Evolutionary conservation across 1,139 yeast genomes (phyloP).

Genomic region (Protomyces gravidus): DNA sequence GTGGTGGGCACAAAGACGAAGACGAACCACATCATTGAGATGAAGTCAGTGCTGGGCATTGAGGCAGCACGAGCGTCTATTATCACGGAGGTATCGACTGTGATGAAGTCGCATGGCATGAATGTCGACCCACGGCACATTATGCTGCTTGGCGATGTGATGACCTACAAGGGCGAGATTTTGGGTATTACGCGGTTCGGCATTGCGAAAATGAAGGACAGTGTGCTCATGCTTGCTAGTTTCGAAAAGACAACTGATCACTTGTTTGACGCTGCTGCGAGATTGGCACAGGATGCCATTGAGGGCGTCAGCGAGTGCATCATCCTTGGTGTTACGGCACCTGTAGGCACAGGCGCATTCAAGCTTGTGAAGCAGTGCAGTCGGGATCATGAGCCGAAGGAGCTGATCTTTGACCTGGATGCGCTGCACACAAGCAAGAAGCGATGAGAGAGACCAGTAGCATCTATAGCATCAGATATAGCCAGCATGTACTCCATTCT

Average conservation of each 20-base stretch:
- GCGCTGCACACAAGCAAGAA: neutral
- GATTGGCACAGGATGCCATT: slow-evolving; percentile 89
- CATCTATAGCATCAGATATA: neutral
- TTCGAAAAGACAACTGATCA: slow-evolving; percentile 99
- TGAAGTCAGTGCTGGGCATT: slow-evolving; percentile 84
- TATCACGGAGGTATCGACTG: slow-evolving; percentile 89
- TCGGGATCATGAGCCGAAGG: slow-evolving; percentile 18
- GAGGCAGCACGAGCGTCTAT: slow-evolving; percentile 96
- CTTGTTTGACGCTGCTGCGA: slow-evolving; percentile 95
- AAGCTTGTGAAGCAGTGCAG: slow-evolving; percentile 48
- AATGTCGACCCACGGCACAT: slow-evolving; percentile 99
- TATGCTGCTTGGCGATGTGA: slow-evolving; percentile 93
- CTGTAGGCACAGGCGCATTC: slow-evolving; percentile 95
- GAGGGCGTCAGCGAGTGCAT: slow-evolving; percentile 99
- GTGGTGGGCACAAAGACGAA: slow-evolving; percentile 79
- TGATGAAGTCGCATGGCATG: slow-evolving; percentile 99
- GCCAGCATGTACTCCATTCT: neutral
- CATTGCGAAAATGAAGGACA: slow-evolving; percentile 95
- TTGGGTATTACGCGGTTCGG: slow-evolving; percentile 98
- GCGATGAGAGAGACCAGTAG: neutral
- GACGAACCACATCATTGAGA: slow-evolving; percentile 90
- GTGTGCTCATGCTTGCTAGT: slow-evolving; percentile 92
- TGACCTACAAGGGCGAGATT: slow-evolving; percentile 98
- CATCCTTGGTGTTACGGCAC: slow-evolving; percentile 95
- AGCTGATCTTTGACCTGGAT: slow-evolving; percentile 10